These are phyloP conservation scores for Arthromyces matolae DNA, from an alignment of 768 basidiomycete species.

Conservation along the genomic window DNA sequence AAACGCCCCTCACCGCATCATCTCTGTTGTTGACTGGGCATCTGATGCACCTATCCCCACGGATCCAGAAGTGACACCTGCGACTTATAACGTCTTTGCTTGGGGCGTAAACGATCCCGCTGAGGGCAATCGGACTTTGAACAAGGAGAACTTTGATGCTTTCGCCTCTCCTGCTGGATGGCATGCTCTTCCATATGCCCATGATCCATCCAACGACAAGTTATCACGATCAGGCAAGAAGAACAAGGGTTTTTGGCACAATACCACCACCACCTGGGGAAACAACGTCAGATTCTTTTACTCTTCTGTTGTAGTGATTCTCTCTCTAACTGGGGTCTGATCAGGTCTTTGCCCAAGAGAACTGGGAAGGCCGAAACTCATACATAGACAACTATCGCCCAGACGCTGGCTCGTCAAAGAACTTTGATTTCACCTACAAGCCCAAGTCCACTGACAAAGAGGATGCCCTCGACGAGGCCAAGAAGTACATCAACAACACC, in stretches of 20 bases:
- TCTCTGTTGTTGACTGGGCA: constrained; percentile 94
- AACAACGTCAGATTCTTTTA: constrained; percentile 57
- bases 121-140: constrained; percentile 55
- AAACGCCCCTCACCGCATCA: constrained; percentile 66
- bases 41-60: constrained; percentile 56
- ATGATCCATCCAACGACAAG: constrained; percentile 57
- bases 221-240: constrained; percentile 20
- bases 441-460: constrained; percentile 53
- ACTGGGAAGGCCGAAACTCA: constrained; percentile 70
- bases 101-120: constrained; percentile 87
- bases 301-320: background rate
- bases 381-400: constrained; percentile 81
- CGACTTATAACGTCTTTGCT: constrained; percentile 69
- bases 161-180: constrained; percentile 87
- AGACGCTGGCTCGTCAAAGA: constrained; percentile 47
- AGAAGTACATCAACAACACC: constrained; percentile 82
- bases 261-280: constrained; percentile 81
- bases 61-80: constrained; percentile 30
- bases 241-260: constrained; percentile 45
- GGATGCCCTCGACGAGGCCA: constrained; percentile 68
- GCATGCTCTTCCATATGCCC: constrained; percentile 75
- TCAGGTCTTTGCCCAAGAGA: constrained; percentile 89
- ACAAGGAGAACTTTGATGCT: constrained; percentile 68
- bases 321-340: background rate
- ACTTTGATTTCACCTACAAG: constrained; percentile 73